Evolutionary conservation across 2,329 filamentous ascomycete species (phyloP), one percentile per base, ranked within the genome.

Genomic region (Cordyceps militaris): DNA sequence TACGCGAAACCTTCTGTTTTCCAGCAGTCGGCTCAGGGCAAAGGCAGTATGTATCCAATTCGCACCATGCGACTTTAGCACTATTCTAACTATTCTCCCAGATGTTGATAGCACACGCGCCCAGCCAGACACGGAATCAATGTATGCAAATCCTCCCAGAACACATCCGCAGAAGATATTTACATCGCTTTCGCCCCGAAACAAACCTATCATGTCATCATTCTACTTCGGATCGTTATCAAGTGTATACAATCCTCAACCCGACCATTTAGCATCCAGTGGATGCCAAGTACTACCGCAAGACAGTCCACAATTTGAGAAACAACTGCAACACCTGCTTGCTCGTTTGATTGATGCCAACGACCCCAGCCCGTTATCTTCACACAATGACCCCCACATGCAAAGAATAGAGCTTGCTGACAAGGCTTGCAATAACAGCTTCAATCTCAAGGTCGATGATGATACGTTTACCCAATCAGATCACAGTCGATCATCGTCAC

Each of bases 361-460:
- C 32, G 30, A 56, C 42, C 51, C 58, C 23, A 23, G 43, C 16
- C 13, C 24, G n/a, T 30, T 30, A 30, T 34, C 21, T 19, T 16
- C 47, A 40, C n/a, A 38, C n/a, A 36, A 51, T 19, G 24, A 49
- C 11, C 8, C 30, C 16, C 34, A 42, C 44, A 38, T 13, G 14
- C 46, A 60, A 46, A 23, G 36, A 24, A 26, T 30, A 24, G 26
- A 53, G 47, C 34, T 52, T 63, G 67, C 73, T 76, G 61, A 79
- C 70, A 63, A 62, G 59, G 47, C 44, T 62, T 59, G 56, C 59
- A 63, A 63, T 42, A 60, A 64, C 71, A 85, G 82, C 70, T 84
- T 84, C 65, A 74, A 70, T 49, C 76, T 83, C 57, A 66, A 75
- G 36, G 61, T 74, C 58, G 70, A 76, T 59, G 71, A 77, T 57